Evolutionary conservation across 805 yeast species (phyloP).

Genomic region (Priceomyces castillae): DNA sequence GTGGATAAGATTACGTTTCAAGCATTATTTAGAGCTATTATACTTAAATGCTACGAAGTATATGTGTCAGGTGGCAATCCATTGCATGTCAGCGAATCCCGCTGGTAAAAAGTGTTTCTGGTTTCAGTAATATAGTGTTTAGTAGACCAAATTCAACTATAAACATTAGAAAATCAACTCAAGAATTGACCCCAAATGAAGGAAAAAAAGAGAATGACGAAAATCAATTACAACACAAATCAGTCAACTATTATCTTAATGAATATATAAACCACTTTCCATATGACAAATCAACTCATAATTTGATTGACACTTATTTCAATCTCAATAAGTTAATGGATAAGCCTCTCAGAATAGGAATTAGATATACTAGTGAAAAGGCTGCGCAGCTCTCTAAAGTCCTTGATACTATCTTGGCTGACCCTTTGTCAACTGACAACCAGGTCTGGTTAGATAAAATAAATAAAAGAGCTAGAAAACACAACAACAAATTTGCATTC

Average conservation of each 20-base stretch:
- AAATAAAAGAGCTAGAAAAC: conserved; percentile 16
- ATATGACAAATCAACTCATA: conserved; percentile 16
- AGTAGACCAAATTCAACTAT: background rate
- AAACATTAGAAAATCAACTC: background rate
- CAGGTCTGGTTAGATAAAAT: conserved; percentile 31
- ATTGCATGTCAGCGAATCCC: background rate
- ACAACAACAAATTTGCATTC: conserved; percentile 21
- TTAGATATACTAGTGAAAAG: conserved; percentile 28
- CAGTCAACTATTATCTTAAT: conserved; percentile 3
- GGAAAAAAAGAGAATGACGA: background rate
- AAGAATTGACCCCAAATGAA: background rate
- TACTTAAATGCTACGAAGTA: background rate
- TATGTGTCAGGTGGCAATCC: background rate
- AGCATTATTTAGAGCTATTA: no score
- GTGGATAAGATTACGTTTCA: background rate
- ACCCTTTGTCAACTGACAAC: conserved; percentile 36
- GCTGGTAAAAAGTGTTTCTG: background rate
- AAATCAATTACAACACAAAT: background rate
- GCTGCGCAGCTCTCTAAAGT: conserved; percentile 23
- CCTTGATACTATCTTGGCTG: conserved; percentile 37
- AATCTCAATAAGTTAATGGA: background rate
- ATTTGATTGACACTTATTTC: conserved; percentile 6
- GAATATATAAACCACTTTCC: conserved; percentile 19
- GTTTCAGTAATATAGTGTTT: background rate
- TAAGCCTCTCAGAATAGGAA: conserved; percentile 28